These are phyloP conservation scores for Fusarium tanahbumbuense DNA, from an alignment of 2,329 filamentous ascomycete species.

Conservation along the genomic window DNA sequence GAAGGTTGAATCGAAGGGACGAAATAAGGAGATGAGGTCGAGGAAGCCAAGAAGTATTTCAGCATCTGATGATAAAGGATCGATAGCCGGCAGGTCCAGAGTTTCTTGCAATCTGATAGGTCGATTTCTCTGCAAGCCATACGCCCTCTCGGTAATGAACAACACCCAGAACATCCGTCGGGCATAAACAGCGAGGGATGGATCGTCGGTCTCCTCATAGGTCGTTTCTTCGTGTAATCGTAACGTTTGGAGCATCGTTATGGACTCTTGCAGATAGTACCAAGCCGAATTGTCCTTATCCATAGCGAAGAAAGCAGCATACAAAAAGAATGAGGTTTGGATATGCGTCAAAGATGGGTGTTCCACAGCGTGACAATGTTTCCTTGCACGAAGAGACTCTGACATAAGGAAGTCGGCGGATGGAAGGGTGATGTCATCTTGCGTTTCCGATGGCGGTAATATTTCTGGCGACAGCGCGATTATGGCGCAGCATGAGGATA, in stretches of 20 bases:
- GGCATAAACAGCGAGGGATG: constrained; percentile 24
- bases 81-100: constrained; percentile 38
- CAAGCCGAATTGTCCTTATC: constrained; percentile 51
- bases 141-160: constrained; percentile 51
- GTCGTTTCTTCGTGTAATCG: constrained; percentile 47
- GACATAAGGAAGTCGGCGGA: constrained; percentile 43
- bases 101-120: constrained; percentile 44
- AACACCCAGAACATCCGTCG: constrained; percentile 48
- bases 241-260: constrained; percentile 46
- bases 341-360: constrained; percentile 45
- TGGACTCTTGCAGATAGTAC: constrained; percentile 49
- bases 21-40: constrained; percentile 47
- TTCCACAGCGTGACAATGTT: constrained; percentile 43
- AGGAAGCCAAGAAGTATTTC: constrained; percentile 49
- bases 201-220: constrained; percentile 28
- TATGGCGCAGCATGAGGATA: constrained; percentile 47
- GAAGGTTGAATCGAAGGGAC: constrained; percentile 46
- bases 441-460: constrained; percentile 4
- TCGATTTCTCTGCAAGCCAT: constrained; percentile 48
- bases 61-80: constrained; percentile 29
- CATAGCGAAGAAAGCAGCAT: constrained; percentile 46
- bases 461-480: constrained; percentile 48
- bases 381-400: constrained; percentile 45
- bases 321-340: constrained; percentile 51
- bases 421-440: constrained; percentile 23